Evolutionary conservation across 164 flowering plant species (phyloP).

Genomic region (Paratinospora sagittata): DNA sequence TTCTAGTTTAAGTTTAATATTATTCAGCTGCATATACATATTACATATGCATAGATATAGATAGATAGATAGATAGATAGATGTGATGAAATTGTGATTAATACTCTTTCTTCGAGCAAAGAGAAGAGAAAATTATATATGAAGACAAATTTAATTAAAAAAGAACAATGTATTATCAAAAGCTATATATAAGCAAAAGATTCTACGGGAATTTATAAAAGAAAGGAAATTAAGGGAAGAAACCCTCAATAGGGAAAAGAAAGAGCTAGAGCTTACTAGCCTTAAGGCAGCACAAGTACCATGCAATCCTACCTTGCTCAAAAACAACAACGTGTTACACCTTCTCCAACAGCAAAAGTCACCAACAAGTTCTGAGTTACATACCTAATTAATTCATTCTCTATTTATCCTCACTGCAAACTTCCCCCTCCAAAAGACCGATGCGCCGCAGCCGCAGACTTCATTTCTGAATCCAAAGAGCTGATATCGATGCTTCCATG

Average conservation of each 20-base stretch:
- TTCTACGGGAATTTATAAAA: neutral
- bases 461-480: conserved; percentile 37
- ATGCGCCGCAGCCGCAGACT: conserved; percentile 19
- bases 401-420: conserved; percentile 27
- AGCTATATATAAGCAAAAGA: conserved; percentile 7
- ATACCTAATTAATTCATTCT: conserved; percentile 12
- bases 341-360: conserved; percentile 11
- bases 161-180: too few relatives aligned
- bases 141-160: too few relatives aligned
- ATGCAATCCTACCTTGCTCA: conserved; percentile 15
- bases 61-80: too few relatives aligned
- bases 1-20: too few relatives aligned
- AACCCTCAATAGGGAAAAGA: conserved; percentile 1
- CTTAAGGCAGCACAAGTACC: conserved; percentile 15
- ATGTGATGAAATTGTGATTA: too few relatives aligned
- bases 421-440: conserved; percentile 42
- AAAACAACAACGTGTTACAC: conserved; percentile 11
- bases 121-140: too few relatives aligned
- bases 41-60: too few relatives aligned
- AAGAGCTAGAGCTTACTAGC: neutral
- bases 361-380: conserved; percentile 14
- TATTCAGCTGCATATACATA: too few relatives aligned
- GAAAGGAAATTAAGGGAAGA: conserved; percentile 3
- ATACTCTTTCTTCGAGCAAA: too few relatives aligned
- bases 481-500: conserved; percentile 24